Evolutionary conservation across 1,284 basidiomycete genomes (phyloP).

Genomic region (Ustilago tritici): DNA sequence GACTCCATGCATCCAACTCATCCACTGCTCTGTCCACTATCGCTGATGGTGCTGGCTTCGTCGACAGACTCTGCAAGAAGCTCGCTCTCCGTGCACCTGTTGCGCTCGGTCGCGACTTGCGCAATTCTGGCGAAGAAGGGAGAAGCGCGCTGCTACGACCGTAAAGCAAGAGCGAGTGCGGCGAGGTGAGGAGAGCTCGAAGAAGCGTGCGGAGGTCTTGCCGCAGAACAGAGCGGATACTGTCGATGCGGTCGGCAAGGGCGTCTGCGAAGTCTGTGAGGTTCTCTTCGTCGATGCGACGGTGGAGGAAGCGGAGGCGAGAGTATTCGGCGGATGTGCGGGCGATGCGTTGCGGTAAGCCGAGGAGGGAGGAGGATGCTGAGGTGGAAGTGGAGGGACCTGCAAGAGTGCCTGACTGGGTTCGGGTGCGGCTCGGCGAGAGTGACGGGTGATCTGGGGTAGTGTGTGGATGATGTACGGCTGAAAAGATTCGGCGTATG

Average conservation of each 20-base stretch:
- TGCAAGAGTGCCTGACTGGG: conserved; percentile 8
- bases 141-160: conserved; percentile 9
- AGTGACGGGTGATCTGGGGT: neutral
- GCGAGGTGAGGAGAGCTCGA: conserved; percentile 71
- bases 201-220: conserved; percentile 86
- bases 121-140: conserved; percentile 30
- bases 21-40: conserved; percentile 6
- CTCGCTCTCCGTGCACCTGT: conserved; percentile 22
- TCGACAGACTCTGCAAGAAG: conserved; percentile 23
- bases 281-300: conserved; percentile 80
- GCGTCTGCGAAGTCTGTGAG: conserved; percentile 81
- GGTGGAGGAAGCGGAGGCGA: conserved; percentile 88
- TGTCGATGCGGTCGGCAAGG: conserved; percentile 82
- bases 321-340: conserved; percentile 90
- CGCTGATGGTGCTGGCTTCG: neutral
- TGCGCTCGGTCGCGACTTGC: conserved; percentile 11
- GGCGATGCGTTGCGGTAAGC: conserved; percentile 79
- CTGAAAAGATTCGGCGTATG: conserved; percentile 17
- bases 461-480: conserved; percentile 1
- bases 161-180: conserved; percentile 35
- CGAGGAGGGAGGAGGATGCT: conserved; percentile 21
- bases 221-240: conserved; percentile 82
- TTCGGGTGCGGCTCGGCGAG: conserved; percentile 1
- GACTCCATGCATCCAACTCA: conserved; percentile 46
- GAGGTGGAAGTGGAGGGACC: conserved; percentile 7